Conservation (phyloP, 2,329 filamentous ascomycete species). For the Chalara sp. region DNA sequence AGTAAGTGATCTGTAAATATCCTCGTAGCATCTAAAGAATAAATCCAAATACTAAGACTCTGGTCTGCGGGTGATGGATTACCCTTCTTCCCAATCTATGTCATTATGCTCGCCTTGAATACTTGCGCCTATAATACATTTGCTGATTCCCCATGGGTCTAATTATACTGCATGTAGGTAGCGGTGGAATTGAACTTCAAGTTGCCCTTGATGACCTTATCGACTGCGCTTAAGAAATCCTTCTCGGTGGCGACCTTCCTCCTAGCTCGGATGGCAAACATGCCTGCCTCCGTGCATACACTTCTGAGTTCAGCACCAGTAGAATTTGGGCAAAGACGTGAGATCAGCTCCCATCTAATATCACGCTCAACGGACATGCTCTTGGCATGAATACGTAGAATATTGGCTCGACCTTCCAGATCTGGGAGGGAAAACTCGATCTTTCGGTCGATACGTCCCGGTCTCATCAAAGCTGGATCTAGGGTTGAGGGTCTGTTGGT, state of each 20-base stretch:
- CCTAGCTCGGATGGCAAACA: constrained; percentile 92
- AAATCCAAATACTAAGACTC: no score
- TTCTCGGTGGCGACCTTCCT: constrained; percentile 98
- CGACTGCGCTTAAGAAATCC: constrained; percentile 94
- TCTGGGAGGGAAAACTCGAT: constrained; percentile 98
- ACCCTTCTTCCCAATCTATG: background rate
- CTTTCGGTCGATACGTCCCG: constrained; percentile 95
- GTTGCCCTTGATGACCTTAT: constrained; percentile 99
- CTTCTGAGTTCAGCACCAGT: constrained; percentile 93
- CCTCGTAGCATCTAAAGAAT: no score
- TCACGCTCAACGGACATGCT: constrained; percentile 99
- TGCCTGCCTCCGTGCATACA: constrained; percentile 95
- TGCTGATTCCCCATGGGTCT: constrained; percentile 31
- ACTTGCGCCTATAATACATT: constrained; percentile 28
- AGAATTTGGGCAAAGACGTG: constrained; percentile 90
- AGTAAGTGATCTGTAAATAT: no score
- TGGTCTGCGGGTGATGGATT: no score
- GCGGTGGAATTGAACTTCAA: constrained; percentile 99
- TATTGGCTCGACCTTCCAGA: constrained; percentile 94
- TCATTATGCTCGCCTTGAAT: constrained; percentile 23
- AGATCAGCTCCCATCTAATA: constrained; percentile 98
- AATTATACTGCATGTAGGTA: constrained; percentile 99
- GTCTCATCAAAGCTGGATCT: constrained; percentile 94
- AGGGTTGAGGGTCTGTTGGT: constrained; percentile 94
- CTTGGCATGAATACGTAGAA: constrained; percentile 97